Conservation (phyloP, 2,329 filamentous ascomycete species). For the Exophiala lecanii-corni region DNA sequence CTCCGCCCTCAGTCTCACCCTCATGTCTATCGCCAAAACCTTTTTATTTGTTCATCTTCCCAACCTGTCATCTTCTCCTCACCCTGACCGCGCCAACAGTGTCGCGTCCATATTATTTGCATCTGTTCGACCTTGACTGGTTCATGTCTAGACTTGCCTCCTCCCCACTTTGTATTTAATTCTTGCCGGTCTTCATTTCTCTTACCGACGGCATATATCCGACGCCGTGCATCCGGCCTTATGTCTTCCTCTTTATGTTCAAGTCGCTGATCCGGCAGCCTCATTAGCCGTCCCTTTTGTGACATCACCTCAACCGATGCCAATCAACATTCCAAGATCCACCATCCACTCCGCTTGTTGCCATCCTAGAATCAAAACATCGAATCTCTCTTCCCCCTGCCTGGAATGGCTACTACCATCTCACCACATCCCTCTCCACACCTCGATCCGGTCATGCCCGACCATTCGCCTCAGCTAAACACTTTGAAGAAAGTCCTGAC, state of each 20-base stretch:
- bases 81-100: too few species aligned
- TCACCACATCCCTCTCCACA: conserved; percentile 18
- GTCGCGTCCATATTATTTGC: too few species aligned
- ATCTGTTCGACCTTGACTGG: too few species aligned
- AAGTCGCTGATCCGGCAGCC: not conserved
- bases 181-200: too few species aligned
- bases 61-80: too few species aligned
- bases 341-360: not conserved
- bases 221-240: too few species aligned
- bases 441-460: conserved; percentile 20
- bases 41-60: too few species aligned
- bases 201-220: too few species aligned
- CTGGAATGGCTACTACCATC: conserved; percentile 23
- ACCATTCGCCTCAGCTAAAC: conserved; percentile 29
- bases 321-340: not conserved
- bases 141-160: too few species aligned
- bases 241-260: not conserved
- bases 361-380: not conserved
- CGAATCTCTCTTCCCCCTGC: not conserved
- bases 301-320: conserved; percentile 2
- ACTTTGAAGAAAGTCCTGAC: conserved; percentile 35
- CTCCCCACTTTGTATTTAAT: too few species aligned
- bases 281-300: not conserved
- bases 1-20: too few species aligned
- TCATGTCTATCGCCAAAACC: too few species aligned